Evolutionary conservation across 805 yeast genomes (phyloP).

Genomic region (Nakazawaea wickerhamii): DNA sequence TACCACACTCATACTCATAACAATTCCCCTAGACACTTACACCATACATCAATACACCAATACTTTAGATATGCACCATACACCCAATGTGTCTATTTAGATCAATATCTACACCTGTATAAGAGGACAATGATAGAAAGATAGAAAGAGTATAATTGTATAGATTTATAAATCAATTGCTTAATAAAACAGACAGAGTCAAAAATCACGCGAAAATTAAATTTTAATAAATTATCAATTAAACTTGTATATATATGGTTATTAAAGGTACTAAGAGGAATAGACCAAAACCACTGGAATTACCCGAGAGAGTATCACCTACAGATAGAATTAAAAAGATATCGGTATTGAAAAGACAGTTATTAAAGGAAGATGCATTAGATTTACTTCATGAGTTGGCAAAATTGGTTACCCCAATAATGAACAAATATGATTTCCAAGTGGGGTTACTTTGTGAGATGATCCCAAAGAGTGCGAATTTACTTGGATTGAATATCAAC

Average conservation of each 20-base stretch:
- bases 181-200: background rate
- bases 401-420: constrained; percentile 67
- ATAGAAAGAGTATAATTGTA: no score
- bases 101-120: no score
- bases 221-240: background rate
- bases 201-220: background rate
- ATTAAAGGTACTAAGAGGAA: constrained; percentile 18
- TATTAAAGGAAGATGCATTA: constrained; percentile 42
- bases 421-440: constrained; percentile 58
- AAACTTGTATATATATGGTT: constrained; percentile 18
- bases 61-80: no score
- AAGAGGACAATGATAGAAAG: no score
- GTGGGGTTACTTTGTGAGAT: constrained; percentile 74
- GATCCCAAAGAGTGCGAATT: constrained; percentile 59
- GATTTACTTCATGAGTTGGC: constrained; percentile 66
- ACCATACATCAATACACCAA: no score
- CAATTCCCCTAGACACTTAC: no score
- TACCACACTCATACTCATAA: no score
- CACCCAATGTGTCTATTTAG: no score
- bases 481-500: constrained; percentile 82
- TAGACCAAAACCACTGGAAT: constrained; percentile 11
- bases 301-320: constrained; percentile 25
- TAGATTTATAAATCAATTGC: no score
- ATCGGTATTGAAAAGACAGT: constrained; percentile 44
- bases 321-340: constrained; percentile 25